These are phyloP conservation scores for Pichia pseudocactophila DNA, from an alignment of 805 yeast genomes.

Conservation along the genomic window DNA sequence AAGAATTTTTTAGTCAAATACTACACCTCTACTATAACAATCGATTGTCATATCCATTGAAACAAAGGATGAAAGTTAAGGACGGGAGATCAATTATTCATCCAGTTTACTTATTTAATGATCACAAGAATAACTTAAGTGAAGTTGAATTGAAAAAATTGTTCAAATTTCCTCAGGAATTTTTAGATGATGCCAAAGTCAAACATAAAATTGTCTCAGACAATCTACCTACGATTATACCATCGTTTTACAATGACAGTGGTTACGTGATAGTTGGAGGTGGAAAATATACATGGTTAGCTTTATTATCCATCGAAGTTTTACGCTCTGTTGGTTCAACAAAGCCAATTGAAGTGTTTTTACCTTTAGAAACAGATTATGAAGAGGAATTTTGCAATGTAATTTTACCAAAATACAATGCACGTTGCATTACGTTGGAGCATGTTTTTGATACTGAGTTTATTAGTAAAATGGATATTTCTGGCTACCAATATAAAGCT, in stretches of 20 bases:
- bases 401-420: constrained; percentile 51
- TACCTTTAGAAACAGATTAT: constrained; percentile 62
- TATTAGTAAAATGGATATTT: constrained; percentile 46
- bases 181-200: constrained; percentile 34
- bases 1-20: too few relatives aligned
- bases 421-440: constrained; percentile 54
- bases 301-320: constrained; percentile 51
- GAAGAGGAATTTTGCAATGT: constrained; percentile 58
- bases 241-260: constrained; percentile 39
- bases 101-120: constrained; percentile 32
- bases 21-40: constrained; percentile 6
- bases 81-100: constrained; percentile 15
- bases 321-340: constrained; percentile 54
- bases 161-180: constrained; percentile 36
- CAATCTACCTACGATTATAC: constrained; percentile 36
- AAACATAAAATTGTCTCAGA: constrained; percentile 40
- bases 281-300: constrained; percentile 63
- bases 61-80: constrained; percentile 18
- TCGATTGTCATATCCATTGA: constrained; percentile 23
- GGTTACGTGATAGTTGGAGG: constrained; percentile 74
- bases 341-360: constrained; percentile 73
- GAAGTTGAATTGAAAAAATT: constrained; percentile 33
- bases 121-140: constrained; percentile 23
- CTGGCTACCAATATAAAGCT: constrained; percentile 15
- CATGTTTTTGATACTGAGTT: constrained; percentile 48